These are phyloP conservation scores for Dactylellina cionopaga DNA, from an alignment of 2,329 filamentous ascomycete genomes.

Conservation along the genomic window DNA sequence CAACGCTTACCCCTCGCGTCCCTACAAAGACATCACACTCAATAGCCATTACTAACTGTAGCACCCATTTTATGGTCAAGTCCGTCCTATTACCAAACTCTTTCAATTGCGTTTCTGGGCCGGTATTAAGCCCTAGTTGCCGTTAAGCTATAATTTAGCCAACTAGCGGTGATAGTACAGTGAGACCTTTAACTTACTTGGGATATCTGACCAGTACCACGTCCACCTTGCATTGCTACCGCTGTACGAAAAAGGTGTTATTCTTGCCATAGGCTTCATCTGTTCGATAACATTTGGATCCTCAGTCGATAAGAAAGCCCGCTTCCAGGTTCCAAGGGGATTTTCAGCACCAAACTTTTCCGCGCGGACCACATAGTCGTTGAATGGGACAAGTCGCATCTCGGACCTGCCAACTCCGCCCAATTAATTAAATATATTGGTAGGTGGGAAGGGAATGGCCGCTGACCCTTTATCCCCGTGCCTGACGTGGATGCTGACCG, in stretches of 20 bases:
- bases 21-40: constrained; percentile 55
- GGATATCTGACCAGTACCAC: constrained; percentile 56
- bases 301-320: constrained; percentile 55
- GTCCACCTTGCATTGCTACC: constrained; percentile 53
- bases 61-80: constrained; percentile 56
- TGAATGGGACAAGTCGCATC: constrained; percentile 53
- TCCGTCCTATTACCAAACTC: constrained; percentile 56
- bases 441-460: too few species aligned
- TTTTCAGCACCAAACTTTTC: constrained; percentile 53
- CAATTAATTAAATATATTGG: too few species aligned
- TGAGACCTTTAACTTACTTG: constrained; percentile 44
- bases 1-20: constrained; percentile 53
- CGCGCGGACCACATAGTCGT: constrained; percentile 49
- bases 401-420: too few species aligned
- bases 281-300: constrained; percentile 53
- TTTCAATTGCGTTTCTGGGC: constrained; percentile 53
- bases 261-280: constrained; percentile 49
- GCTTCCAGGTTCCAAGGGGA: constrained; percentile 50
- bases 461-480: constrained; percentile 54
- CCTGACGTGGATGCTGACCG: constrained; percentile 55
- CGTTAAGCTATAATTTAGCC: neutral
- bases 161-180: neutral
- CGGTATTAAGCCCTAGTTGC: constrained; percentile 49
- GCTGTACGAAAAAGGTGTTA: constrained; percentile 41
- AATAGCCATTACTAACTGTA: constrained; percentile 56